Evolutionary conservation across 306 rosid genomes (phyloP).

Genomic region (Morella rubra): DNA sequence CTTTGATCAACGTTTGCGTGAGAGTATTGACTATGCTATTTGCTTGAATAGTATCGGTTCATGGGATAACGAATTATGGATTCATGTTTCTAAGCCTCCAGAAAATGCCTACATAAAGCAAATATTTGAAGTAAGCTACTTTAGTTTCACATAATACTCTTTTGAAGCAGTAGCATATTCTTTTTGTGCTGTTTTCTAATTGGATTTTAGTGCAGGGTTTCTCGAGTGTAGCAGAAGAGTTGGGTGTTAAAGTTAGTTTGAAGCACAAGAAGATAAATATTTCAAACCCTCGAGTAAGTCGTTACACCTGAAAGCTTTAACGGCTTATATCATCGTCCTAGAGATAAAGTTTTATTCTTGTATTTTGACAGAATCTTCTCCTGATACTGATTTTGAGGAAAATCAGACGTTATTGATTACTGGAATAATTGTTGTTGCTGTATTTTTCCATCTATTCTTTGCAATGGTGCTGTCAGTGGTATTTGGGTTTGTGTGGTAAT

Average conservation of each 20-base stretch:
- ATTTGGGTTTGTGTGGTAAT: neutral
- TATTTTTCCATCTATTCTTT: neutral
- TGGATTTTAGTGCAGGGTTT: constrained; percentile 65
- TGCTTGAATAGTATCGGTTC: constrained; percentile 93
- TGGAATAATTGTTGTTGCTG: neutral
- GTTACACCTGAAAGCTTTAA: constrained; percentile 16
- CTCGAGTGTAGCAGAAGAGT: constrained; percentile 84
- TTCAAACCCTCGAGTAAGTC: constrained; percentile 93
- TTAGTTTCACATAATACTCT: constrained; percentile 1
- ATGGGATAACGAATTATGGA: constrained; percentile 89
- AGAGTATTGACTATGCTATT: constrained; percentile 91
- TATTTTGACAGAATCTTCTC: neutral
- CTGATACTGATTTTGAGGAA: neutral
- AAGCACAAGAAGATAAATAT: constrained; percentile 99
- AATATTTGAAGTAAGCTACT: constrained; percentile 72
- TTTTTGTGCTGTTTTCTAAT: constrained; percentile 24
- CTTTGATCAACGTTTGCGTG: constrained; percentile 92
- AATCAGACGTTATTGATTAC: neutral
- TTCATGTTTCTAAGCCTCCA: constrained; percentile 98
- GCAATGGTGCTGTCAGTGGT: neutral
- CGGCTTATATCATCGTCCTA: neutral
- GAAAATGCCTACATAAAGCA: constrained; percentile 89
- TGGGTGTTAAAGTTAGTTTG: constrained; percentile 70
- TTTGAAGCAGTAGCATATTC: constrained; percentile 20
- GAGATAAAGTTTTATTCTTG: neutral